A percentile compares a stretch with the other conserved stretches of the same genome.
phyloP scores from a whole-genome alignment of 139 green algal genomes.

The Edaphochlamys debaryana region DNA sequence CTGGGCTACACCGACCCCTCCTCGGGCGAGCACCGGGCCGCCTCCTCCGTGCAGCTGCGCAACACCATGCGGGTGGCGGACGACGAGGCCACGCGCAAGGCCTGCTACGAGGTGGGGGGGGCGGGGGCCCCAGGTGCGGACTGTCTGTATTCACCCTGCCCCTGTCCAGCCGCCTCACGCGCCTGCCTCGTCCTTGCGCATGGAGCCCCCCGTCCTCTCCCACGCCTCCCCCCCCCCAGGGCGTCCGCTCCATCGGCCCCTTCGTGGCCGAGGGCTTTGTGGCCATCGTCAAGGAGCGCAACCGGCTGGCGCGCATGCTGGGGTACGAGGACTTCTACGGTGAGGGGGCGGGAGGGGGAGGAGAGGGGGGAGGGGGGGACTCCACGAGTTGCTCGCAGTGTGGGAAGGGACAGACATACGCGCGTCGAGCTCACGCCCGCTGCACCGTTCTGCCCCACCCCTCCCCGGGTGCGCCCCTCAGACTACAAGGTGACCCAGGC shows the following conservation, averaged over 20 bases:
- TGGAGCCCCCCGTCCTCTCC: too few relatives aligned
- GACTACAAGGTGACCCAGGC: constrained; percentile 59
- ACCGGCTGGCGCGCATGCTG: constrained; percentile 70
- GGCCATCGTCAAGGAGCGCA: constrained; percentile 86
- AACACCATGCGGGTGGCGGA: constrained; percentile 73
- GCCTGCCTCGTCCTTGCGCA: too few relatives aligned
- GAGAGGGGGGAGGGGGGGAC: constrained; percentile 64
- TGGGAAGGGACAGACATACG: too few relatives aligned
- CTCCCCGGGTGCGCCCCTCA: too few relatives aligned
- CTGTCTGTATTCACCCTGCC: too few relatives aligned
- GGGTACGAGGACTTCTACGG: constrained; percentile 83
- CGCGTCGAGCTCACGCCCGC: too few relatives aligned
- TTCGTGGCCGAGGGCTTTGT: constrained; percentile 74
- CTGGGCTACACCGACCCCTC: constrained; percentile 69
- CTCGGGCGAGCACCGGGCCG: constrained; percentile 55
- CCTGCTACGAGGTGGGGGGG: constrained; percentile 68
- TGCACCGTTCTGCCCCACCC: too few relatives aligned
- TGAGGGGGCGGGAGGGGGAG: constrained; percentile 49
- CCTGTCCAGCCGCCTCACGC: too few relatives aligned
- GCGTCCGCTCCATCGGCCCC: constrained; percentile 73
- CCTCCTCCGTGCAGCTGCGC: constrained; percentile 73
- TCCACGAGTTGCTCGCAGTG: not conserved
- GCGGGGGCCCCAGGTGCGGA: too few relatives aligned
- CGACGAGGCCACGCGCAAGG: constrained; percentile 74
- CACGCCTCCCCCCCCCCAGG: constrained; percentile 52